Evolutionary conservation across 208 protist species (phyloP).

Genomic region (Acanthamoeba sp.): DNA sequence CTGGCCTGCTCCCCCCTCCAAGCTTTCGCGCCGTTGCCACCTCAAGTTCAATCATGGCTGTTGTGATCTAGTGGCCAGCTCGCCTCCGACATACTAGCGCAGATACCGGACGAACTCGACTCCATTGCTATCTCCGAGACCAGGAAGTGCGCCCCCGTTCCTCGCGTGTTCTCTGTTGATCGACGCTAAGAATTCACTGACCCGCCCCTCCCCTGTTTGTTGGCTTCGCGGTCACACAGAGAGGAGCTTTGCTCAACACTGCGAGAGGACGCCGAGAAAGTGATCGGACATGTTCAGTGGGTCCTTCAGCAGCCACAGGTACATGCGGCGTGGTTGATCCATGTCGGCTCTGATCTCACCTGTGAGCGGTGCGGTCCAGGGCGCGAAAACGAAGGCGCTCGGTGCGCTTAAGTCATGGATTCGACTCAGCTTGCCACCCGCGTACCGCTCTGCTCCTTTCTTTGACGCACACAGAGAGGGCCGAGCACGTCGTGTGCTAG

Average conservation of each 20-base stretch:
- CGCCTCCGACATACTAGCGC: conserved; percentile 31
- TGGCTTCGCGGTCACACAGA: neutral
- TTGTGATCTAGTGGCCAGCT: neutral
- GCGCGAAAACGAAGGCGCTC: conserved; percentile 26
- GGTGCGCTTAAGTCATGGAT: neutral
- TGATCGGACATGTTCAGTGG: conserved; percentile 48
- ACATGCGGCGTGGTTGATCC: neutral
- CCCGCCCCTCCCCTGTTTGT: too few relatives aligned
- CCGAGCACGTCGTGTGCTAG: too few relatives aligned
- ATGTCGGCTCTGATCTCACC: too few relatives aligned
- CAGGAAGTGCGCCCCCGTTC: neutral
- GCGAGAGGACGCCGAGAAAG: conserved; percentile 36
- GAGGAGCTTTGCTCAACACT: conserved; percentile 20
- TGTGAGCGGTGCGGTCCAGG: neutral
- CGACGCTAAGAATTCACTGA: too few relatives aligned
- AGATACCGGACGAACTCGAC: conserved; percentile 63
- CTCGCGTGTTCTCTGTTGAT: neutral
- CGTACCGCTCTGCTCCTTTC: neutral
- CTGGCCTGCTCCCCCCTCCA: neutral
- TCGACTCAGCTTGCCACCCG: conserved; percentile 6
- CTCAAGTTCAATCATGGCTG: too few relatives aligned
- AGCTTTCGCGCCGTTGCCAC: too few relatives aligned
- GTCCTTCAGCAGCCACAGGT: conserved; percentile 51
- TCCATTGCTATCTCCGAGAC: conserved; percentile 56
- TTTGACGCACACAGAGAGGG: too few relatives aligned